Evolutionary conservation across 129 eudicot species (phyloP).

Genomic region (Flaveria brownii): DNA sequence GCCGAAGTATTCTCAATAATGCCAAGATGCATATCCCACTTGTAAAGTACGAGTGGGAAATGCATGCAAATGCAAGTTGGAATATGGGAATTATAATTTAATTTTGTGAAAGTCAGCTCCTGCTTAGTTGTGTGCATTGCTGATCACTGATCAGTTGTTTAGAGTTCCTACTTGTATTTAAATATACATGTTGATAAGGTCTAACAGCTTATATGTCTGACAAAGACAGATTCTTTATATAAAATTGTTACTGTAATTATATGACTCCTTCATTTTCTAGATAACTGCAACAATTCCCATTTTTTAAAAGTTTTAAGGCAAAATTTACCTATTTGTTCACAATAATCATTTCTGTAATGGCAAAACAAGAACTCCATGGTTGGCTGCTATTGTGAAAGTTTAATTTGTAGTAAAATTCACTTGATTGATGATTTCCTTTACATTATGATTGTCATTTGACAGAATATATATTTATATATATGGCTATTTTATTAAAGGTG

Average conservation of each 20-base stretch:
- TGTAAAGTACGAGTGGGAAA: constrained; percentile 6
- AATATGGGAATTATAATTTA: background rate
- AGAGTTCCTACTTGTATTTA: constrained; percentile 33
- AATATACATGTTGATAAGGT: constrained; percentile 7
- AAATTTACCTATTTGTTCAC: background rate
- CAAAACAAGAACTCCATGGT: background rate
- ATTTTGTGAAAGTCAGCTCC: constrained; percentile 43
- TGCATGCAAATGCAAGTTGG: background rate
- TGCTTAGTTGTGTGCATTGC: constrained; percentile 43
- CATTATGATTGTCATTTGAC: constrained; percentile 18
- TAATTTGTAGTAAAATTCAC: background rate
- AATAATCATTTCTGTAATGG: constrained; percentile 15
- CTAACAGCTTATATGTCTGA: constrained; percentile 33
- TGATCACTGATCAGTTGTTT: constrained; percentile 35
- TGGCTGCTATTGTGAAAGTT: constrained; percentile 22
- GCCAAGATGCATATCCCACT: background rate
- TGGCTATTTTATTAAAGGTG: constrained; percentile 23
- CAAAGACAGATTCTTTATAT: constrained; percentile 12
- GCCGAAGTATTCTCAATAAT: background rate
- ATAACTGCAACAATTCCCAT: constrained; percentile 29
- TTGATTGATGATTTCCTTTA: constrained; percentile 15
- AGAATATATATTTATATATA: background rate
- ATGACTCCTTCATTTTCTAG: constrained; percentile 11
- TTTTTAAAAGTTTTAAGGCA: background rate
- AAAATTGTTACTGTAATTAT: background rate